Percentiles rank a stretch among this genome's conserved stretches.
Conservation (phyloP, 1,284 basidiomycete genomes). For the Taiwanofungus camphoratus region DNA sequence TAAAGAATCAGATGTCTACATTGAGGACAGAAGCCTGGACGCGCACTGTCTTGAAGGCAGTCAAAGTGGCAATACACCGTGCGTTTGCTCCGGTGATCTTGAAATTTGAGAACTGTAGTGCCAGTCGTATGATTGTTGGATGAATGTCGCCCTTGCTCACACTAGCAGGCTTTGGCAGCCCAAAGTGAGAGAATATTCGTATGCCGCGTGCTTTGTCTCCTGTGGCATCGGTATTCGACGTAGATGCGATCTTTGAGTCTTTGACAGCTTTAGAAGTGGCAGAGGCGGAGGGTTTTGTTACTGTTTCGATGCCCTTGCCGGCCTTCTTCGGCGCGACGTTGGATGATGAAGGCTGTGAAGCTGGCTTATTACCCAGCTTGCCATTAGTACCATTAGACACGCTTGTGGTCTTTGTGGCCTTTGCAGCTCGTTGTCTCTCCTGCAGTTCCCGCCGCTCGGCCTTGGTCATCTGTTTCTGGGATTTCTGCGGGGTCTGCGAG, state of each 20-base stretch:
- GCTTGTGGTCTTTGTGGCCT: constrained; percentile 35
- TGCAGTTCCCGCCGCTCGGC: constrained; percentile 76
- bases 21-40: constrained; percentile 3
- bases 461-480: constrained; percentile 62
- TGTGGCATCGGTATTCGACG: constrained; percentile 10
- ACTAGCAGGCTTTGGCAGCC: constrained; percentile 57
- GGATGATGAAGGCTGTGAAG: constrained; percentile 9
- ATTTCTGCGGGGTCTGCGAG: constrained; percentile 27
- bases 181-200: constrained; percentile 81
- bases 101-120: constrained; percentile 80
- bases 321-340: constrained; percentile 15
- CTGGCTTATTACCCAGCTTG: constrained; percentile 13
- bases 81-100: constrained; percentile 86
- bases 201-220: constrained; percentile 42
- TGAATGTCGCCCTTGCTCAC: constrained; percentile 77
- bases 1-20: constrained; percentile 10
- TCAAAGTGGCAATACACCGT: constrained; percentile 81
- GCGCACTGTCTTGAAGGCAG: constrained; percentile 77
- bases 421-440: constrained; percentile 75
- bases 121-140: constrained; percentile 72
- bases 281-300: constrained; percentile 14
- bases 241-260: constrained; percentile 18
- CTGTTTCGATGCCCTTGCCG: constrained; percentile 14
- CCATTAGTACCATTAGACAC: constrained; percentile 15
- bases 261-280: constrained; percentile 13